Evolutionary conservation across 768 basidiomycete genomes (phyloP), one percentile per base, ranked within the genome.

Genomic region (Pulveroboletus sp.): DNA sequence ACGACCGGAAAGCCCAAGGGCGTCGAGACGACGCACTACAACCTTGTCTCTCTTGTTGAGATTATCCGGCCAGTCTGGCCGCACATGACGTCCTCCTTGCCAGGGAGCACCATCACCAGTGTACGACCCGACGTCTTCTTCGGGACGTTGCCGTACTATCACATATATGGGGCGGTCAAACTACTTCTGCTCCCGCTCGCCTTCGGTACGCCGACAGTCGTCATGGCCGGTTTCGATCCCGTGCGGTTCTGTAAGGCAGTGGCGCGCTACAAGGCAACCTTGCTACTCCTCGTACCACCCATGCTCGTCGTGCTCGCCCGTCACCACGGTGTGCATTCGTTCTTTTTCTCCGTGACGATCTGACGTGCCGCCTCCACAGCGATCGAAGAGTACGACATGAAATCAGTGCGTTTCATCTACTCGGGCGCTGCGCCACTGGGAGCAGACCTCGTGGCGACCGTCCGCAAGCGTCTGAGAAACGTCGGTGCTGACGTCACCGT

Each of bases 361-460:
- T 49, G 35, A 51, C n/a, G n/a, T 10, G 27, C 31, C 14, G 8
- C 30, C 13, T 4, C 41, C 5, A 27, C 45, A 85, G 86, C 77
- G 11, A 76, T 89, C 6, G 76, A 79, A 49, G 68, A 84, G 59
- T 85, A 86, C 63, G 76, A 93, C 60, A 57, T 93, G 39, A 76
- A 77, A 0, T 77, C 80, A 2, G 61, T 93, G 13, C 61, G 71
- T 19, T 58, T 76, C 4, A 56, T 93, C 29, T 74, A 81, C 53
- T 87, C 81, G 5, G 92, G 89, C 3, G 93, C 91, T 0, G 93
- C 93, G 1, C 92, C 93, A 0, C 68, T 93, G 2, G 84, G 86
- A 1, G 74, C 77, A 1, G 77, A 80, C 3, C 72, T 93, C 16
- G 78, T 79, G 3, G 68, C 73, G 20, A 70, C 79, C 20, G 78